Conservation (phyloP, 2,329 filamentous ascomycete genomes). For the Alternaria tenuissima region DNA sequence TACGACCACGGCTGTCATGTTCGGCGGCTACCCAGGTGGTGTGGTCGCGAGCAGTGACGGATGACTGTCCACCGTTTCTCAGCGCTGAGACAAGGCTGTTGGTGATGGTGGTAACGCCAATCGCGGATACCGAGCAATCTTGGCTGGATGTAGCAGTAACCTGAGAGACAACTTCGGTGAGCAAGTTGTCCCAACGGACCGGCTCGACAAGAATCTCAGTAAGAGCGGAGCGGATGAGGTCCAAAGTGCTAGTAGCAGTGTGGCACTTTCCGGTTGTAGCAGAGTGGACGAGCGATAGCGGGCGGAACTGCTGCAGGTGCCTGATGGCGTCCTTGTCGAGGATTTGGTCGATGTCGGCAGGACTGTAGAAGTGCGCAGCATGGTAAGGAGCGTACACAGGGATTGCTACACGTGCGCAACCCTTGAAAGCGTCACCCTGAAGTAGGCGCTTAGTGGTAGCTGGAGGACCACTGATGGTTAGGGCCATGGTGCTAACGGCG, state of each 20-base stretch:
- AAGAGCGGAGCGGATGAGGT: slow-evolving; percentile 55
- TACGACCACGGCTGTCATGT: slow-evolving; percentile 51
- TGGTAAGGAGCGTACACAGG: slow-evolving; percentile 68
- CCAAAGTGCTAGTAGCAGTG: slow-evolving; percentile 55
- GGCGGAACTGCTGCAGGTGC: slow-evolving; percentile 54
- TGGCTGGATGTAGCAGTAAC: slow-evolving; percentile 53
- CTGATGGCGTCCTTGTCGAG: slow-evolving; percentile 53
- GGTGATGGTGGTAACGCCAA: slow-evolving; percentile 63
- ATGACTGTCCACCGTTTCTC: slow-evolving; percentile 59
- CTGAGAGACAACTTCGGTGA: slow-evolving; percentile 58
- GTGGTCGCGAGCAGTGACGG: slow-evolving; percentile 55
- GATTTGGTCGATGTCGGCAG: slow-evolving; percentile 62
- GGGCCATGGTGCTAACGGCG: slow-evolving; percentile 65
- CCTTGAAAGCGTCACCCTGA: slow-evolving; percentile 58
- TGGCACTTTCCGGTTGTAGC: slow-evolving; percentile 57
- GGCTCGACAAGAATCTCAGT: slow-evolving; percentile 57
- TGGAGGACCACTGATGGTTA: slow-evolving; percentile 68
- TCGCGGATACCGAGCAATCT: slow-evolving; percentile 57
- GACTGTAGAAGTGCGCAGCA: slow-evolving; percentile 63
- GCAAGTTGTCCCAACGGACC: slow-evolving; percentile 59
- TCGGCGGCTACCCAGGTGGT: slow-evolving; percentile 52
- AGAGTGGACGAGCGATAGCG: slow-evolving; percentile 57
- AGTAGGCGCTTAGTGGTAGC: slow-evolving; percentile 62
- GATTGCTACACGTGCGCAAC: slow-evolving; percentile 61
- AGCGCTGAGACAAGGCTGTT: slow-evolving; percentile 64